Percentiles rank a stretch among this genome's conserved stretches.
Conservation (phyloP, 257 asterid species). For the Apocynum venetum region DNA sequence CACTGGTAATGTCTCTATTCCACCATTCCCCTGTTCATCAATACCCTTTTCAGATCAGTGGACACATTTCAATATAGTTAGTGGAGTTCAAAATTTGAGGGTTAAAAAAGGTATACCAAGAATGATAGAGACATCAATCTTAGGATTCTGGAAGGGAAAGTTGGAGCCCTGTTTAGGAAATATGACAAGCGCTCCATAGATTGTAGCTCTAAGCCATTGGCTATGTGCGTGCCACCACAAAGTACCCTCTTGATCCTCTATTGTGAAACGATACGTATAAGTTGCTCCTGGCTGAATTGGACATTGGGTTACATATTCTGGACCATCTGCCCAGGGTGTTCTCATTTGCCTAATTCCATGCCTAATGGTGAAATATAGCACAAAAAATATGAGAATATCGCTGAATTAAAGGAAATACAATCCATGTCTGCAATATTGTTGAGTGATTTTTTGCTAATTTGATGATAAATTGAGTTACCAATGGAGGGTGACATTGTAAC, state of each 20-base stretch:
- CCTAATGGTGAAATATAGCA: constrained; percentile 22
- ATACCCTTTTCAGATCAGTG: neutral
- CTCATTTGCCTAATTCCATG: constrained; percentile 61
- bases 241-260: constrained; percentile 63
- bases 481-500: constrained; percentile 27
- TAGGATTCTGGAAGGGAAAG: constrained; percentile 44
- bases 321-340: constrained; percentile 73
- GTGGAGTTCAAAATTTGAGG: neutral
- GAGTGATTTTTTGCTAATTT: neutral
- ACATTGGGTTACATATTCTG: constrained; percentile 66
- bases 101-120: constrained; percentile 36
- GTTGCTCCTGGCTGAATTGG: constrained; percentile 60
- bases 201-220: constrained; percentile 59
- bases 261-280: constrained; percentile 52
- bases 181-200: constrained; percentile 54
- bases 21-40: constrained; percentile 52
- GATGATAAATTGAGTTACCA: constrained; percentile 4
- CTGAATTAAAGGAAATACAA: neutral
- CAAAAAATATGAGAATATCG: neutral
- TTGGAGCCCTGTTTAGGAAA: constrained; percentile 43
- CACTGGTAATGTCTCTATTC: constrained; percentile 32
- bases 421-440: neutral
- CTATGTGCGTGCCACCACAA: constrained; percentile 78
- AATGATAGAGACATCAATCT: constrained; percentile 40
- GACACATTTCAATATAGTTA: neutral